Conservation (phyloP, 805 yeast species). For the Schwanniomyces vanrijiae region DNA sequence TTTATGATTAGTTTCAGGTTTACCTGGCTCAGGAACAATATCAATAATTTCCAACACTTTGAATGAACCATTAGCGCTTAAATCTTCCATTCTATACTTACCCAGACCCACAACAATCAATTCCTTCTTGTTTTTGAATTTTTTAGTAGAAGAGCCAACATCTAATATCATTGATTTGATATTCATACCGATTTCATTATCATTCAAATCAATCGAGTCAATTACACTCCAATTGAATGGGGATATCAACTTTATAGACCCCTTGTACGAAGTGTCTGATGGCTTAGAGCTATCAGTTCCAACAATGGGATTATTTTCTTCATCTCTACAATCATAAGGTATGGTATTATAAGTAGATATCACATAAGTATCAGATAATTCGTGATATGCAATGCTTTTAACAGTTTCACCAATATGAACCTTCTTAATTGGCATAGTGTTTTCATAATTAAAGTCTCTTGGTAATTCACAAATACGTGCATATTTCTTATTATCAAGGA, state of each 20-base stretch:
- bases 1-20: constrained; percentile 79
- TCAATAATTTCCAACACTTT: constrained; percentile 72
- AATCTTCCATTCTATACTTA: constrained; percentile 72
- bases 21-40: constrained; percentile 85
- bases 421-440: constrained; percentile 58
- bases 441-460: constrained; percentile 51
- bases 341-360: constrained; percentile 59
- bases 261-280: constrained; percentile 56
- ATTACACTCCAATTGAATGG: constrained; percentile 77
- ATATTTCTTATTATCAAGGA: constrained; percentile 66
- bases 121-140: constrained; percentile 56
- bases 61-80: constrained; percentile 76
- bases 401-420: constrained; percentile 59
- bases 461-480: constrained; percentile 62
- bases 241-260: constrained; percentile 64
- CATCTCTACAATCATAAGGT: constrained; percentile 68
- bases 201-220: constrained; percentile 64
- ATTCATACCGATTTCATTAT: constrained; percentile 63
- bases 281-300: constrained; percentile 55
- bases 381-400: constrained; percentile 69
- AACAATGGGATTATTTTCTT: constrained; percentile 63
- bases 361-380: constrained; percentile 58
- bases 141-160: constrained; percentile 41
- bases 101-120: constrained; percentile 80
- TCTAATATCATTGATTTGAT: constrained; percentile 55